Base-by-base conservation (phyloP, 169 alveolate species). In the Hepatocystis sp. region DNA sequence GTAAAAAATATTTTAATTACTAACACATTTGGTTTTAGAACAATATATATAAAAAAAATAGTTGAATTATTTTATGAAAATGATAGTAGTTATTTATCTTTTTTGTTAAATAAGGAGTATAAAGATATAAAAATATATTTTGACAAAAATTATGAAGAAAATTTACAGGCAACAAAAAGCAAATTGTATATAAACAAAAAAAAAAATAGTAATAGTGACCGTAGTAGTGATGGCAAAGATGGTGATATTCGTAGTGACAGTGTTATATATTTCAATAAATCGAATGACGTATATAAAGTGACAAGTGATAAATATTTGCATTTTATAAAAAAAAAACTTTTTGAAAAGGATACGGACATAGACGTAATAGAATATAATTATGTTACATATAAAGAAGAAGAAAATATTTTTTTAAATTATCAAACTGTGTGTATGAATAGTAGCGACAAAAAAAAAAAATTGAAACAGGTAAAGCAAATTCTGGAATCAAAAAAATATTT, bases 391-490 rank as follows among this genome's bases (percentile, higher is more conserved):
- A 39, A 64, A 51, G 44, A 49, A 46, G 67, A 60, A 32, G 84
- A 81, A 21, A 81, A 81, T 53, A 81, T 81, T 42, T 81, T 81
- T 32, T 46, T 81, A n/a, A 60, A 81, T 63, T 81, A 81, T 55
- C 56, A 44, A 56, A 60, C 27, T 56, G 55, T 76, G 13, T 21
- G 58, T 11, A 2, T 1, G 0, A 23, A 34, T 15, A 23, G 5
- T 13, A 21, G 58, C 10, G 4, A 21, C 0, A 5, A 42, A 19
- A 32, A 34, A 23, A 13, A 11, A 7, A 60, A 15, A 40, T 34
- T 32, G 15, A 36, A 0, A 32, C 0, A 36, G 3, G 17, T 47
- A 28, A 4, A 11, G 65, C 36, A n/a, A 13, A 44, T 13, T 10
- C 39, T n/a, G 21, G 15, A 49, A 51, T 1, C 19, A 25, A 27